Evolutionary conservation across 2,329 filamentous ascomycete species (phyloP).

Genomic region (Ramichloridium luteum): DNA sequence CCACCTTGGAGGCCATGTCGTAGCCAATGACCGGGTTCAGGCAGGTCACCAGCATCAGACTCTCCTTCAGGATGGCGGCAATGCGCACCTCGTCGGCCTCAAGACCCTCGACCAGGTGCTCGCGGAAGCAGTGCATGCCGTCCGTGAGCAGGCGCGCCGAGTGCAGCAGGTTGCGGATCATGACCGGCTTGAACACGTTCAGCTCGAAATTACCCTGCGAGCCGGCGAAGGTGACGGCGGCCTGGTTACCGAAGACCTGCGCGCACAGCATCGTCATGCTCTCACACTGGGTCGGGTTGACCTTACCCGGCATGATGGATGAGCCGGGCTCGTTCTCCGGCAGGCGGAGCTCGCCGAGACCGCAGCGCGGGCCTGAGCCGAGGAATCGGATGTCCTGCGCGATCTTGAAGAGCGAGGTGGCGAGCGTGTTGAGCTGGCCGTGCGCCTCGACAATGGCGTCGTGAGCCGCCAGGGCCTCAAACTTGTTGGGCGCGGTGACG

Average conservation of each 20-base stretch:
- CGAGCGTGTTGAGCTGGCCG: slow-evolving; percentile 85
- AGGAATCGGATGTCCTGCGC: slow-evolving; percentile 97
- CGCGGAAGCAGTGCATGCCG: slow-evolving; percentile 89
- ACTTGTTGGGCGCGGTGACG: slow-evolving; percentile 96
- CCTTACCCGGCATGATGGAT: slow-evolving; percentile 98
- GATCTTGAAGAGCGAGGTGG: slow-evolving; percentile 88
- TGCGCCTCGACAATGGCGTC: slow-evolving; percentile 92
- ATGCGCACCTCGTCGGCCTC: slow-evolving; percentile 93
- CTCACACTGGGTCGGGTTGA: slow-evolving; percentile 98
- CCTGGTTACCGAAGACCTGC: slow-evolving; percentile 96
- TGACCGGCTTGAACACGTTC: slow-evolving; percentile 95
- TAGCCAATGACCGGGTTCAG: slow-evolving; percentile 95
- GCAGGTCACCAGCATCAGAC: slow-evolving; percentile 96
- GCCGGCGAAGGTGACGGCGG: slow-evolving; percentile 82
- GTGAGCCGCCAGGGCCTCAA: slow-evolving; percentile 90
- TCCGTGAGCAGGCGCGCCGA: slow-evolving; percentile 79
- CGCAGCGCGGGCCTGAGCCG: slow-evolving; percentile 88
- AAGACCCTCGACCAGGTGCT: slow-evolving; percentile 78
- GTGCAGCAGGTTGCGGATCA: slow-evolving; percentile 92
- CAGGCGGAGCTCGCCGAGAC: slow-evolving; percentile 81
- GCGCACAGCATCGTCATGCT: slow-evolving; percentile 94
- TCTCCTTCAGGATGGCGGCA: slow-evolving; percentile 79
- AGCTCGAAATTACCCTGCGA: slow-evolving; percentile 98
- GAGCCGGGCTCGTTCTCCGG: slow-evolving; percentile 97
- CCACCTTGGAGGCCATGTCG: slow-evolving; percentile 92